Evolutionary conservation across 257 asterid genomes (phyloP), one percentile per base, ranked within the genome.

Genomic region (Jacaranda copaia): DNA sequence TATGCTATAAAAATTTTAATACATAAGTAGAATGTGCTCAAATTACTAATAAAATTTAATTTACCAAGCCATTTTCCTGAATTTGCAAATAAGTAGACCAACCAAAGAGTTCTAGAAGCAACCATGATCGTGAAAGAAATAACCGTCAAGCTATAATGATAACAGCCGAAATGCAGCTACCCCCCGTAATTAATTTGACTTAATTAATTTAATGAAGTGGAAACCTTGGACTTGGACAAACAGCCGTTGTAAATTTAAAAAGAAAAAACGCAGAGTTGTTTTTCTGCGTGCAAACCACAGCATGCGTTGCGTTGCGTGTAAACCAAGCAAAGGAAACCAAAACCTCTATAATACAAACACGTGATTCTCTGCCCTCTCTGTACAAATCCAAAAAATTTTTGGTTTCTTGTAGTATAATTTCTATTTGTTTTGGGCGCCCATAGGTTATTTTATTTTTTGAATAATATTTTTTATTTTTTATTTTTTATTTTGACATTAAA

Each of bases 251-350:
- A 15, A 61, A n/a, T 38, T 14, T 5, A 74, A 15, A 75, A 75
- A 45, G 51, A 43, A 12, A 51, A 75, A 55, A 38, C 6, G 32
- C 32, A 60, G 15, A n/a, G 46, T 19, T 20, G 6, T 14, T 72
- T 25, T 73, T 42, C 12, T 4, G 72, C 81, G 43, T 74, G 70
- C 46, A 53, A 43, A 68, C 53, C 38, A 15, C 5, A 68, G 69
- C 80, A 68, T 67, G 63, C 77, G 55, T 78, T 67, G 63, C 77
- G 55, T 78, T 78, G 39, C 79, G 81, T 79, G 58, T 75, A 68
- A 74, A 57, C 75, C 81, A 82, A 75, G 73, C 51, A 38, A 78
- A 60, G 2, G 53, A 52, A 48, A 16, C 25, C 32, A 57, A n/a
- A 18, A 0, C 52, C 39, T 25, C 46, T 18, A 52, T 38, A 15